A percentile compares a stretch with the other conserved stretches of the same genome.
Evolutionary conservation across 2,329 filamentous ascomycete species (phyloP).

Genomic region (Cercospora beticola): DNA sequence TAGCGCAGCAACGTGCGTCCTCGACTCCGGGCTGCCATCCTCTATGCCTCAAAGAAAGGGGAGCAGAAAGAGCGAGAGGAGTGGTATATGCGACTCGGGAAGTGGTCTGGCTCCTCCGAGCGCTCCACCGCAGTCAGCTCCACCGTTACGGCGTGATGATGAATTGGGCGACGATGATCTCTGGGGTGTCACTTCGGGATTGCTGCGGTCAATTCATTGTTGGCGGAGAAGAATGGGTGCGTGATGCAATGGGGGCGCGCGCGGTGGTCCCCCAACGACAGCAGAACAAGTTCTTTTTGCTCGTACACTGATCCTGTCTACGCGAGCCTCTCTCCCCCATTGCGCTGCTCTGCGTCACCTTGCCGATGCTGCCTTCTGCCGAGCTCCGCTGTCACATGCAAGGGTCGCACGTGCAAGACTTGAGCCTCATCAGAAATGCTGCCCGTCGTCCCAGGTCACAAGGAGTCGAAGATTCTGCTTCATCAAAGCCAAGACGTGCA

Average conservation of each 20-base stretch:
- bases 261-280: neutral
- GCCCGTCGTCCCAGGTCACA: neutral
- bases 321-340: neutral
- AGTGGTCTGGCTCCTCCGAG: conserved; percentile 14
- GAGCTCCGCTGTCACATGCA: conserved; percentile 4
- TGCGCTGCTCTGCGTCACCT: neutral
- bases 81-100: conserved; percentile 16
- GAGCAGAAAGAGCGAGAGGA: neutral
- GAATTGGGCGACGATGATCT: conserved; percentile 2
- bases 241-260: conserved; percentile 15
- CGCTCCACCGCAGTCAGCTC: conserved; percentile 5
- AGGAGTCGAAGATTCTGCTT: neutral
- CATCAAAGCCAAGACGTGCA: neutral
- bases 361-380: neutral
- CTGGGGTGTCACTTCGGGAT: conserved; percentile 6
- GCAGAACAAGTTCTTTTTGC: conserved; percentile 6
- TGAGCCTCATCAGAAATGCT: neutral
- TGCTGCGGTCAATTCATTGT: conserved; percentile 18
- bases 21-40: conserved; percentile 33
- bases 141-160: conserved; percentile 18
- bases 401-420: neutral
- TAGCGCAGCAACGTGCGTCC: conserved; percentile 50
- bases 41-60: neutral
- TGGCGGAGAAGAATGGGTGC: neutral
- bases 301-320: neutral